Evolutionary conservation across 2,329 filamentous ascomycete genomes (phyloP), one percentile per base, ranked within the genome.

Genomic region (Gliomastix tumulicola): DNA sequence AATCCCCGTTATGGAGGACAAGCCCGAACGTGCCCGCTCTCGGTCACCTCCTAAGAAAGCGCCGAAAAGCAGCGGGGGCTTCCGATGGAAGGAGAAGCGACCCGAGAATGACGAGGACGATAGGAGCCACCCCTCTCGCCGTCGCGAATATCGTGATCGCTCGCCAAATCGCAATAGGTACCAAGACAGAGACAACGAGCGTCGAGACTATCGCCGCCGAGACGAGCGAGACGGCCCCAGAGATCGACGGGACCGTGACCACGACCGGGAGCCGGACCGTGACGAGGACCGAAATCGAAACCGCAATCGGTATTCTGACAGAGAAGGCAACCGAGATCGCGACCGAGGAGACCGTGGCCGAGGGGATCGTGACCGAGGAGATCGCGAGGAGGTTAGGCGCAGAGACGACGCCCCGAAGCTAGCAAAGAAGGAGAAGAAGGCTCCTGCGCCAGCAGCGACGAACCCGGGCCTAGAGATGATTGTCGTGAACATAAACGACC

Each of bases 401-500:
- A 28, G 17, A 16, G 37, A 34, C 16, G 30, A 21, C 9, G 20
- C n/a, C 7, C 20, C 25, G 3, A 39, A 39, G 21, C 30, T 17
- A 13, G 30, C 28, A n/a, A 30, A 35, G 12, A 62, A 63, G 37
- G 63, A 46, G 44, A 54, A 36, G 38, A 57, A 46, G 28, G 18
- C 18, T 9, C 40, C 44, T 21, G 48, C 36, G 5, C 47, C 41
- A 15, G 49, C 46, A 21, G 42, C 59, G 55, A 34, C 41, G 3
- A 45, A 44, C 9, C 27, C 63, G 5, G 59, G 69, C 6, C 84
- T 94, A 54, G 82, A 88, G 39, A 94, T 96, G 84, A 96, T 97
- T 47, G 77, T 94, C 35, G 89, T 97, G 15, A 79, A 90, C 51
- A 80, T 97, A 54, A 97, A 97, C 57, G 90, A 97, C 60, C 77